Evolutionary conservation across 208 protist species (phyloP), one percentile per base, ranked within the genome.

Genomic region (Acanthamoeba culbertsoni): DNA sequence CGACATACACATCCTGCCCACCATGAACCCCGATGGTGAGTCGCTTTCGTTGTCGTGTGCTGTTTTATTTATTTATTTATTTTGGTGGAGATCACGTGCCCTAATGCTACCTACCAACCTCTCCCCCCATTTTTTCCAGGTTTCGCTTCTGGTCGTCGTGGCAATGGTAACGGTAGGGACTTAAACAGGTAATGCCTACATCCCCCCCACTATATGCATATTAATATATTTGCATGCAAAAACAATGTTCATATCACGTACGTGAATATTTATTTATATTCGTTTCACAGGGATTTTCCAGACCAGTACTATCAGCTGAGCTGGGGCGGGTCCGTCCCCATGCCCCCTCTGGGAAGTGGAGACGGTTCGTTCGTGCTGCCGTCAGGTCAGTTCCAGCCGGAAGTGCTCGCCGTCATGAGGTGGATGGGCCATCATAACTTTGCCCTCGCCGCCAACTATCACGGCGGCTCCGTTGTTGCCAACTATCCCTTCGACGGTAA

Each of bases 11-110:
- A 94, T 96, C 45, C 10, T 96, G 35, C 95, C 95, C 23, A 92
- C 84, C 28, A 96, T 96, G 94, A 96, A 96, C 68, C 95, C 95
- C 28, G 95, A 96, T 53, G 95, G 95, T n/a, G n/a, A n/a, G n/a
- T n/a, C n/a, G n/a, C n/a, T n/a, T n/a, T n/a, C n/a, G n/a, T n/a
- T n/a, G n/a, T n/a, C n/a, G n/a, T n/a, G n/a, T n/a, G n/a, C n/a
- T n/a, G n/a, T n/a, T n/a, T n/a, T n/a, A n/a, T n/a, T n/a, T n/a
- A n/a, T n/a, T n/a, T n/a, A n/a, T n/a, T n/a, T n/a, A n/a, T n/a
- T n/a, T n/a, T n/a, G n/a, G n/a, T n/a, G n/a, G n/a, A n/a, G n/a
- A n/a, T n/a, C n/a, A n/a, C n/a, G n/a, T n/a, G n/a, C n/a, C n/a
- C n/a, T n/a, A n/a, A n/a, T n/a, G n/a, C n/a, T n/a, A n/a, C n/a